Conservation (phyloP, 768 basidiomycete genomes). For the Tricholoma hemisulphureum region DNA sequence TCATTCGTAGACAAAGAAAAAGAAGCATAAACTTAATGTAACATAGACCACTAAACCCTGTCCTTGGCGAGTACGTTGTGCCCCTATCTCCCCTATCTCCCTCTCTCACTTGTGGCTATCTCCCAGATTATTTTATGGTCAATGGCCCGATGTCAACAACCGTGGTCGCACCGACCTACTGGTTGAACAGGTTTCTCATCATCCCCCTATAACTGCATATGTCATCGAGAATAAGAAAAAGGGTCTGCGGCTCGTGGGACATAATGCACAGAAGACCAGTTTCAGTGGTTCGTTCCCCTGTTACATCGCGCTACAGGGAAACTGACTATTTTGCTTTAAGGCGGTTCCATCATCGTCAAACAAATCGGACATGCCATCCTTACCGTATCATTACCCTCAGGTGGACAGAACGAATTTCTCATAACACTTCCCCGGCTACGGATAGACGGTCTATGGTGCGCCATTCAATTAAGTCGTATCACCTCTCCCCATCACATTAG, state of each 20-base stretch:
- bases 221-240: constrained; percentile 79
- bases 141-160: constrained; percentile 63
- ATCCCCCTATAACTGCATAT: constrained; percentile 87
- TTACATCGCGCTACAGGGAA: neutral
- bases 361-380: constrained; percentile 94
- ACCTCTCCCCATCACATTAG: neutral
- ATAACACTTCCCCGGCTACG: constrained; percentile 90
- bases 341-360: constrained; percentile 79
- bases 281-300: constrained; percentile 62
- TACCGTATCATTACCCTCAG: constrained; percentile 58
- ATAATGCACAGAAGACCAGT: constrained; percentile 93
- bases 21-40: constrained; percentile 1
- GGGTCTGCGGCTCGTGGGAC: constrained; percentile 75
- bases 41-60: constrained; percentile 87
- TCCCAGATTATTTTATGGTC: constrained; percentile 78
- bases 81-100: neutral
- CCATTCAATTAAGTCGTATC: constrained; percentile 6
- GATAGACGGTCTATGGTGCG: constrained; percentile 88
- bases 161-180: constrained; percentile 81
- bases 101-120: neutral
- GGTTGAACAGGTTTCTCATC: constrained; percentile 97
- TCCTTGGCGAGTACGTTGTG: constrained; percentile 85
- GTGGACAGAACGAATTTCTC: constrained; percentile 58
- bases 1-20: too few species aligned
- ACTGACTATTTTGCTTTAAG: constrained; percentile 26